A percentile compares a stretch with the other conserved stretches of the same genome.
These are phyloP conservation scores for Senna tora DNA, from an alignment of 306 rosid genomes.

Conservation along the genomic window DNA sequence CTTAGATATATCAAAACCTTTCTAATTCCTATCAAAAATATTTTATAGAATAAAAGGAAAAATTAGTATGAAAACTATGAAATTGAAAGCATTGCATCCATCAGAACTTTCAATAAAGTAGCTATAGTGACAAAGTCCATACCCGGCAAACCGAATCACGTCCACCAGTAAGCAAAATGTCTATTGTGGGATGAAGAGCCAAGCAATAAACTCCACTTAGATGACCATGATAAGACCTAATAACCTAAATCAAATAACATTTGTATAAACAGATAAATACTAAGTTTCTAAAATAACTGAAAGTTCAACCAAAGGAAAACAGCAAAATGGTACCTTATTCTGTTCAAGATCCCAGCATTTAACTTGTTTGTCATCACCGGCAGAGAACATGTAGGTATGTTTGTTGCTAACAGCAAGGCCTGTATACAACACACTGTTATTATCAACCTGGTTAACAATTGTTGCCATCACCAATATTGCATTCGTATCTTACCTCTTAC, in stretches of 20 bases:
- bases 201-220: slow-evolving; percentile 98
- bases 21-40: slow-evolving; percentile 12
- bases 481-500: slow-evolving; percentile 66
- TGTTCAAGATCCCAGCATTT: slow-evolving; percentile 99
- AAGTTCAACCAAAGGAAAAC: slow-evolving; percentile 26
- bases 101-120: slow-evolving; percentile 29
- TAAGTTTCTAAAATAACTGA: slow-evolving; percentile 20
- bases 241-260: slow-evolving; percentile 56
- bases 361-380: slow-evolving; percentile 97
- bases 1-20: slow-evolving; percentile 5
- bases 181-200: slow-evolving; percentile 97
- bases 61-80: not conserved
- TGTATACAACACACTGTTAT: slow-evolving; percentile 42
- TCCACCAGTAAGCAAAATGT: slow-evolving; percentile 92
- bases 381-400: slow-evolving; percentile 98
- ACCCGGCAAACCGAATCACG: slow-evolving; percentile 99
- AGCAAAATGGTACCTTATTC: slow-evolving; percentile 66
- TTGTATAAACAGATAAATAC: not conserved
- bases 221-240: slow-evolving; percentile 97
- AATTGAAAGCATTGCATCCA: slow-evolving; percentile 26
- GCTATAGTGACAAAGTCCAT: slow-evolving; percentile 42
- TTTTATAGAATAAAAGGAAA: not conserved
- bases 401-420: slow-evolving; percentile 92
- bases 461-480: slow-evolving; percentile 28
- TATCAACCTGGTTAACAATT: slow-evolving; percentile 26